Base-by-base conservation (phyloP, 441 rosid species). In the Biscutella auriculata region DNA sequence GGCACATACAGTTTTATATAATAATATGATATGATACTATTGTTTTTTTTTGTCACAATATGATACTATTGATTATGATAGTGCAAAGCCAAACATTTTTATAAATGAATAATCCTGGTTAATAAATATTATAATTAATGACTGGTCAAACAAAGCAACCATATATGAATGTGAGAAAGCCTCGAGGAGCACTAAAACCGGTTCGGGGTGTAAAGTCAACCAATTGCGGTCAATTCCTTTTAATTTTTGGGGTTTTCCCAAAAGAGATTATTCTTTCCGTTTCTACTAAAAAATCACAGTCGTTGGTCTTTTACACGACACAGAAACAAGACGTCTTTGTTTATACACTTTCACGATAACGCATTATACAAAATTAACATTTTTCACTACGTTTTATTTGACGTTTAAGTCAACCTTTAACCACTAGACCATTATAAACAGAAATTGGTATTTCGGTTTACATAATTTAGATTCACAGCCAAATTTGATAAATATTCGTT, bases 131-230 rank as follows among this genome's bases (percentile, higher is more conserved):
- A 33, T 37, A 6, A 44, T 55, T 39, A 28, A 29, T 48, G 50
- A 34, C 15, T n/a, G 57, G 71, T 67, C 71, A 67, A 67, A 67
- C 57, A 67, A 67, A 67, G 66, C 66, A 57, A 65, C 52, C 52
- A 48, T 40, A 44, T n/a, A 28, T 27, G 43, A 37, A 53, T 29
- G 30, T 53, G 56, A 36, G 8, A 19, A 11, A 60, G 37, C 45
- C 51, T 15, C 6, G 15, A 10, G 36, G 36, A 53, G 45, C 56
- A 45, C 29, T 62, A 29, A 40, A 53, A 60, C 61, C 61, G 30
- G 66, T 53, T 56, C 29, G 37, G 43, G 51, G 45, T 46, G 62
- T 6, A 43, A 43, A 67, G 71, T 66, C 66, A 67, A 45, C 43
- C 35, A 45, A 29, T 52, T 45, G 9, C 34, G 61, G 71, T 60